Conservation (phyloP, 23 red algal species). For the Agarophyton chilense region DNA sequence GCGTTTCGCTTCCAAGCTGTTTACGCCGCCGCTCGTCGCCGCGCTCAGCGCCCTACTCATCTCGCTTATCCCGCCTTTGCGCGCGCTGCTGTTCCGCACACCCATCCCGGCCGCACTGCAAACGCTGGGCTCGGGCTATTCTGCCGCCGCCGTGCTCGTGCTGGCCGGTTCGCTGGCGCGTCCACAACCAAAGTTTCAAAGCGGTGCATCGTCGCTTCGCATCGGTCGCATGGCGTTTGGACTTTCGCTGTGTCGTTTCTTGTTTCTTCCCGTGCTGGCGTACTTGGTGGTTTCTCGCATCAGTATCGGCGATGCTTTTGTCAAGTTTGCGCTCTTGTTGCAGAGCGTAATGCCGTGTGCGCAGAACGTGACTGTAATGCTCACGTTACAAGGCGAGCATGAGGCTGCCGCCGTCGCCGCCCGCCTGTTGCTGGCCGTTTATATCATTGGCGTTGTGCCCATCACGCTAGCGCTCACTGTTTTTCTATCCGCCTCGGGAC, state of each 20-base stretch:
- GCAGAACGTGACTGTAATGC: constrained; percentile 75
- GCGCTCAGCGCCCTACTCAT: constrained; percentile 32
- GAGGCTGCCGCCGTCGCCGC: constrained; percentile 54
- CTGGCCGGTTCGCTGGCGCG: constrained; percentile 65
- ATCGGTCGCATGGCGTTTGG: constrained; percentile 29
- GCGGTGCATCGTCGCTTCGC: background rate
- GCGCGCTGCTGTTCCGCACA: constrained; percentile 25
- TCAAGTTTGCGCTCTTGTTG: constrained; percentile 58
- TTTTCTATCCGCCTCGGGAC: constrained; percentile 30
- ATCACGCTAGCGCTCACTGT: constrained; percentile 47
- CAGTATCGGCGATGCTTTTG: background rate
- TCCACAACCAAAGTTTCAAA: background rate
- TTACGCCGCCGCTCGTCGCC: constrained; percentile 52
- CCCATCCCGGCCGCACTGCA: constrained; percentile 36
- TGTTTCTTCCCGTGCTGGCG: constrained; percentile 29
- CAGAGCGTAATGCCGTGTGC: constrained; percentile 71
- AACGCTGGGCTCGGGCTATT: constrained; percentile 63
- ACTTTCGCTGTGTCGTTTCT: constrained; percentile 30
- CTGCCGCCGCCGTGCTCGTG: constrained; percentile 68
- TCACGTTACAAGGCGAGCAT: constrained; percentile 39
- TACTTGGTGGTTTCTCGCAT: background rate
- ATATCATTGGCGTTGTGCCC: constrained; percentile 52
- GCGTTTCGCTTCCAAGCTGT: background rate
- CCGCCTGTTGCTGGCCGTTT: constrained; percentile 46
- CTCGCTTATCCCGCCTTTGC: constrained; percentile 20